Conservation (phyloP, 73 alveolate genomes). For the Paramecium sexaurelia region DNA sequence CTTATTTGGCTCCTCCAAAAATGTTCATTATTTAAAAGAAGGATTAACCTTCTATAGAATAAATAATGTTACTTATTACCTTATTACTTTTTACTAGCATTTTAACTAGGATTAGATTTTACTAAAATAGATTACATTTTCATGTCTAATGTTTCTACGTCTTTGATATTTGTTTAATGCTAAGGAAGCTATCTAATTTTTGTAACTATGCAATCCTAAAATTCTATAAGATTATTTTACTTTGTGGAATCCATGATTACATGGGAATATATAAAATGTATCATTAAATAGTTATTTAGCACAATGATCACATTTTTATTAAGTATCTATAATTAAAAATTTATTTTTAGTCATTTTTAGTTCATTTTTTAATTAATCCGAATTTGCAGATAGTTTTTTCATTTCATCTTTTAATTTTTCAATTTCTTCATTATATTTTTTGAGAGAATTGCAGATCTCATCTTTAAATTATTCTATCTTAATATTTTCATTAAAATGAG, state of each 20-base stretch:
- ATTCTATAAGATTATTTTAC: constrained; percentile 35
- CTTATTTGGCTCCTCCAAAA: constrained; percentile 58
- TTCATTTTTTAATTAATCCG: constrained; percentile 91
- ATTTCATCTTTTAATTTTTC: constrained; percentile 88
- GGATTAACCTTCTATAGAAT: not conserved
- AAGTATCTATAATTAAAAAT: constrained; percentile 84
- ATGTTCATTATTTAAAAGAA: constrained; percentile 45
- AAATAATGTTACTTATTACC: not conserved
- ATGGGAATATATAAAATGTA: constrained; percentile 88
- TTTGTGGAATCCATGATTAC: constrained; percentile 93
- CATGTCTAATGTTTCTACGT: constrained; percentile 42
- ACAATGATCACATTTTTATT: constrained; percentile 85
- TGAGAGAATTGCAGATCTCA: constrained; percentile 93
- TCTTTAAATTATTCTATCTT: constrained; percentile 94
- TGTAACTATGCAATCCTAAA: constrained; percentile 75
- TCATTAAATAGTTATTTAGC: constrained; percentile 72
- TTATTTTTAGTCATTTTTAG: constrained; percentile 89
- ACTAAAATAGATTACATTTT: constrained; percentile 47
- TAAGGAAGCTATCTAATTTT: constrained; percentile 54
- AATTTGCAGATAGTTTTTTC: constrained; percentile 86
- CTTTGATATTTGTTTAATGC: constrained; percentile 17
- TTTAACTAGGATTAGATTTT: constrained; percentile 36
- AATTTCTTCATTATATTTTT: constrained; percentile 91
- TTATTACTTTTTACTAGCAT: constrained; percentile 29
- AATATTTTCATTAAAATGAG: constrained; percentile 91